A percentile compares a stretch with the other conserved stretches of the same genome.
These are phyloP conservation scores for Cyanodermella asteris DNA, from an alignment of 2,329 filamentous ascomycete species.

Conservation along the genomic window DNA sequence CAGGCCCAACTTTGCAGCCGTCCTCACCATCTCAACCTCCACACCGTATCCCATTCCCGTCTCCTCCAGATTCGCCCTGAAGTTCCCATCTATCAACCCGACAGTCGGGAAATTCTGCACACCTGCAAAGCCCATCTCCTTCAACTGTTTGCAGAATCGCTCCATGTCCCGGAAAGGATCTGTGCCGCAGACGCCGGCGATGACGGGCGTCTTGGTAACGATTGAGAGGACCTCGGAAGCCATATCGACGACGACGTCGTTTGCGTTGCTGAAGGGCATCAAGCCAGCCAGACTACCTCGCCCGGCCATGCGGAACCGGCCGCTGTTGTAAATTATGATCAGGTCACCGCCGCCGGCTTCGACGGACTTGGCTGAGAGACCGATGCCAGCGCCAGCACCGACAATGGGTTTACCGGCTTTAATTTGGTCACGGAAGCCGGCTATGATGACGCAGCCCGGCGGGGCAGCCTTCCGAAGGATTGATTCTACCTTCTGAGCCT, in stretches of 20 bases:
- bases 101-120: slow-evolving; percentile 57
- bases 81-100: slow-evolving; percentile 45
- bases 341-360: slow-evolving; percentile 46
- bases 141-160: slow-evolving; percentile 36
- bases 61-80: slow-evolving; percentile 46
- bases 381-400: slow-evolving; percentile 48
- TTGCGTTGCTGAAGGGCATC: slow-evolving; percentile 51
- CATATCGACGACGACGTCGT: slow-evolving; percentile 49
- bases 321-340: slow-evolving; percentile 52
- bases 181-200: slow-evolving; percentile 49
- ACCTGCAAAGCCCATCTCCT: slow-evolving; percentile 42
- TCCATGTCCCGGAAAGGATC: slow-evolving; percentile 46
- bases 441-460: slow-evolving; percentile 36
- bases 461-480: no score
- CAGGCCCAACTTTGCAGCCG: slow-evolving; percentile 36
- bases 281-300: slow-evolving; percentile 45
- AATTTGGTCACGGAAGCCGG: slow-evolving; percentile 31
- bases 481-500: no score
- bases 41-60: slow-evolving; percentile 47
- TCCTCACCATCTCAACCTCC: slow-evolving; percentile 44
- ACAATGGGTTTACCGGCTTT: slow-evolving; percentile 36
- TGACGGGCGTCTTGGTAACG: slow-evolving; percentile 39
- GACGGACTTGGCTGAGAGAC: slow-evolving; percentile 48
- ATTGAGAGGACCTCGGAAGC: slow-evolving; percentile 44
- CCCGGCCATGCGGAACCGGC: slow-evolving; percentile 52